Evolutionary conservation across 2,329 filamentous ascomycete species (phyloP).

Genomic region (Podosphaera leucotricha): DNA sequence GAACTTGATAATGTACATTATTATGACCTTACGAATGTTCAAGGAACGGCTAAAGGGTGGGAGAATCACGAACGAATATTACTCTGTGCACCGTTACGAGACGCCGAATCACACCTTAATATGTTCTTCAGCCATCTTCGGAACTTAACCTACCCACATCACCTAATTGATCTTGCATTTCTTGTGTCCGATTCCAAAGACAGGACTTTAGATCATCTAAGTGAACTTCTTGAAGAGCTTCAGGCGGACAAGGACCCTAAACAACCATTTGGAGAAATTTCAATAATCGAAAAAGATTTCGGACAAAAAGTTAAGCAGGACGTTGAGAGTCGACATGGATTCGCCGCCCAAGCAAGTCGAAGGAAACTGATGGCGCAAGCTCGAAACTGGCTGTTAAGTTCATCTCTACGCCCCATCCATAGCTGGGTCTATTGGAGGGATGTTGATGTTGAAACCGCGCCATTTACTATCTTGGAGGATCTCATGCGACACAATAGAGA

Average conservation of each 20-base stretch:
- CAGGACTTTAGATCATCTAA: conserved; percentile 54
- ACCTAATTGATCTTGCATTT: conserved; percentile 88
- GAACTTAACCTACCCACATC: conserved; percentile 93
- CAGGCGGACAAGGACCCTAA: conserved; percentile 60
- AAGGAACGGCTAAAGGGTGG: conserved; percentile 83
- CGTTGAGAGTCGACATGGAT: conserved; percentile 90
- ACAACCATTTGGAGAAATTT: conserved; percentile 83
- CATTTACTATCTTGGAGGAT: conserved; percentile 89
- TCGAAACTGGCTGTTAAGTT: conserved; percentile 87
- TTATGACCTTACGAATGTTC: conserved; percentile 80
- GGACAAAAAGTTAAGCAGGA: conserved; percentile 95
- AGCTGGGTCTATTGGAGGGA: conserved; percentile 99
- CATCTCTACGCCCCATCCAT: conserved; percentile 78
- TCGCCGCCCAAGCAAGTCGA: conserved; percentile 79
- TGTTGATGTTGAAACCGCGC: conserved; percentile 92
- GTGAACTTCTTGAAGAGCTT: conserved; percentile 50
- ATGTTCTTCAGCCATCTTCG: conserved; percentile 98
- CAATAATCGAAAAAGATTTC: conserved; percentile 96
- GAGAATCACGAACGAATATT: conserved; percentile 88
- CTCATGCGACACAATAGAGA: conserved; percentile 98
- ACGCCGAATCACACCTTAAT: conserved; percentile 71
- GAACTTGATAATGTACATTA: conserved; percentile 90
- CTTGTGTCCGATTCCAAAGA: conserved; percentile 96
- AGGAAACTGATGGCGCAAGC: conserved; percentile 97
- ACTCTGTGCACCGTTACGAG: conserved; percentile 78